Base-by-base conservation (phyloP, 371 early-diverging fungal species). In the Dichotomocladium elegans region DNA sequence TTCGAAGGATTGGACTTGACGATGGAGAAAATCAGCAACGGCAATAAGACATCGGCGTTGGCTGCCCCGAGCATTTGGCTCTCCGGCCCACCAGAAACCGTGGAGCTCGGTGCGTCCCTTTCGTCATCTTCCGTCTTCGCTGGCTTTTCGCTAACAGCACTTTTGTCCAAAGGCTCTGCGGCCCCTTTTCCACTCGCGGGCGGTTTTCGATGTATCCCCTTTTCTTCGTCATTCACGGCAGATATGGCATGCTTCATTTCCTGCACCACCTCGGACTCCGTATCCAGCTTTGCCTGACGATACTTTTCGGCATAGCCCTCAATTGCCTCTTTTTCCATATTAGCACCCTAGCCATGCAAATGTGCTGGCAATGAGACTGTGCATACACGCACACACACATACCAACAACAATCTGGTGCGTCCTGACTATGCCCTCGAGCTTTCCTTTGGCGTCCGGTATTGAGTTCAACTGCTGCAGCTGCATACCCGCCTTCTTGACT, bases 1-100 rank as follows among this genome's bases (percentile, higher is more conserved):
- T 80, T 75, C 12, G 82, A 74, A 3, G 88, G 88, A 41, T 86
- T 88, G 44, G 80, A 75, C 46, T 79, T 79, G 9, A 85, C 84
- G 37, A 88, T 77, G 3, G 86, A 78, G 41, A 79, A 86, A 22
- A 88, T 88, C 24, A 88, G 60, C 19, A 88, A 55, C 1, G 88
- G 87, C 42, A 88, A 51, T 21, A 88, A 63, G 15, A 83, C 73
- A 48, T 88, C 88, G 2, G 88, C 86, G 41, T 76, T 72, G 7
- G 68, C 61, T 0, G 67, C 43, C 2, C 60, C 51, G 8, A 60
- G 28, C 15, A 44, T 45, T 15, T 56, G 52, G 28, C 37, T 21
- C n/a, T n/a, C n/a, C n/a, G n/a, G n/a, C 21, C 31, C 47, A 11
- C 24, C 34, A 22, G 17, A 3, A 31, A 43, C 6, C 25, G 22